These are phyloP conservation scores for Baudoinia panamericana DNA, from an alignment of 495 filamentous ascomycete species.

Conservation along the genomic window DNA sequence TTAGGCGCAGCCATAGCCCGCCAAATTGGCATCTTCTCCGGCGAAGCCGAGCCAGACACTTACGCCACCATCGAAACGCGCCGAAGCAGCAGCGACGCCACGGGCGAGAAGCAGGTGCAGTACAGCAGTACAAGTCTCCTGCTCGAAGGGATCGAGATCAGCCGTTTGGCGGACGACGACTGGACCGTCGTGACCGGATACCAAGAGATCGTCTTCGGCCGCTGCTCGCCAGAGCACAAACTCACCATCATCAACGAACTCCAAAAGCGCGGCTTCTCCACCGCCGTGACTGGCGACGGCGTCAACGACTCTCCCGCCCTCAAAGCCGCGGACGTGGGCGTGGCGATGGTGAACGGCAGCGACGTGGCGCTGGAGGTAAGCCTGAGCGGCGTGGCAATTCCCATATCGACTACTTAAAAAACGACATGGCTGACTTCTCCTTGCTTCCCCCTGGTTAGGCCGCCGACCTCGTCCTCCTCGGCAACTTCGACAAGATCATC, in stretches of 20 bases:
- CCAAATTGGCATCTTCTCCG: constrained; percentile 27
- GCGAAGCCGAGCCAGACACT: constrained; percentile 17
- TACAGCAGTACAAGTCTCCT: too few species aligned
- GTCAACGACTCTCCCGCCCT: constrained; percentile 23
- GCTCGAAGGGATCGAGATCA: constrained; percentile 27
- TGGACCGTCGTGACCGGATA: constrained; percentile 34
- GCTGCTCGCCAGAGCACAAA: constrained; percentile 22
- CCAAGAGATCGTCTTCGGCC: constrained; percentile 31
- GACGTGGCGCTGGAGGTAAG: constrained; percentile 23
- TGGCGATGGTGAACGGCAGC: constrained; percentile 17
- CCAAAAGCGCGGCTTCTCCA: constrained; percentile 6
- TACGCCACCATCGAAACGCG: constrained; percentile 8
- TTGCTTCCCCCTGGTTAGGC: too few species aligned
- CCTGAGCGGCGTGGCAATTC: too few species aligned
- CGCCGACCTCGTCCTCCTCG: constrained; percentile 22
- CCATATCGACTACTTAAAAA: too few species aligned
- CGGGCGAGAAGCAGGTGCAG: too few species aligned
- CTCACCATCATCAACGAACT: constrained; percentile 21
- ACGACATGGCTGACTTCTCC: too few species aligned
- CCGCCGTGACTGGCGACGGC: constrained; percentile 18
- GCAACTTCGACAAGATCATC: constrained; percentile 16
- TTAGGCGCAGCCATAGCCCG: constrained; percentile 31
- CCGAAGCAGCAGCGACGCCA: constrained; percentile 6
- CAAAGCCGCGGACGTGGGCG: constrained; percentile 19
- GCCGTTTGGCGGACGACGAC: constrained; percentile 24